phyloP scores from a whole-genome alignment of 1,139 yeast species.

The Scheffersomyces insectosa region DNA sequence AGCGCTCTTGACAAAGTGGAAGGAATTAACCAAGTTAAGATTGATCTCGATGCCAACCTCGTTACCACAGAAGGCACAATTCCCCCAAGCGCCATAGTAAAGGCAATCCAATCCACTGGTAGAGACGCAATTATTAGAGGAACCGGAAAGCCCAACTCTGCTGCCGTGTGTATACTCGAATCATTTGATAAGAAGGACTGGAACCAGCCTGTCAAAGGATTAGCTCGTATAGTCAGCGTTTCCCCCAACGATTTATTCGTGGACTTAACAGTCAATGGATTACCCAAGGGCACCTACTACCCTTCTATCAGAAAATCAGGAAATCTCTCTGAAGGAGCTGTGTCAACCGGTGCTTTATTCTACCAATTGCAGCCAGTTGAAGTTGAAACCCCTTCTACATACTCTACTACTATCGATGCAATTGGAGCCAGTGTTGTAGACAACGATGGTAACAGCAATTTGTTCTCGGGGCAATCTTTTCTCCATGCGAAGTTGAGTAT shows the following conservation, averaged over 20 bases:
- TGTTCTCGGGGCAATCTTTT: conserved; percentile 64
- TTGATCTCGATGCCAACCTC: conserved; percentile 55
- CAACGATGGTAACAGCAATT: conserved; percentile 10
- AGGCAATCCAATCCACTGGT: conserved; percentile 69
- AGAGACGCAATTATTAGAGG: conserved; percentile 92
- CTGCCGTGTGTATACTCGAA: conserved; percentile 90
- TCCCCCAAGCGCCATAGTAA: conserved; percentile 70
- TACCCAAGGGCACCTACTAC: conserved; percentile 61
- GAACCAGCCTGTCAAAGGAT: conserved; percentile 72
- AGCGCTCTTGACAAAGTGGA: conserved; percentile 48
- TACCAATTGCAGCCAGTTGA: conserved; percentile 51
- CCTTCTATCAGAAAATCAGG: conserved; percentile 75
- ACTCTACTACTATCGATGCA: conserved; percentile 36
- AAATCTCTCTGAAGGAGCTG: conserved; percentile 72
- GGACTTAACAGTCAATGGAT: conserved; percentile 78
- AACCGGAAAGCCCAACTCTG: conserved; percentile 81
- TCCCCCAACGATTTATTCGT: conserved; percentile 51
- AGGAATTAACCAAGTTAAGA: conserved; percentile 49
- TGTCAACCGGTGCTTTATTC: conserved; percentile 60
- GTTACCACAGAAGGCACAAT: conserved; percentile 65
- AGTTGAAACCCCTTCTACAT: conserved; percentile 29
- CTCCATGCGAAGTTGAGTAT: conserved; percentile 59
- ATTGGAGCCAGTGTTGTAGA: conserved; percentile 35
- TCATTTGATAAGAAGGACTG: conserved; percentile 54
- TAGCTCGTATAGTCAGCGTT: conserved; percentile 83